Conservation (phyloP, 106 monocot species). For the Narthecium ossifragum region DNA sequence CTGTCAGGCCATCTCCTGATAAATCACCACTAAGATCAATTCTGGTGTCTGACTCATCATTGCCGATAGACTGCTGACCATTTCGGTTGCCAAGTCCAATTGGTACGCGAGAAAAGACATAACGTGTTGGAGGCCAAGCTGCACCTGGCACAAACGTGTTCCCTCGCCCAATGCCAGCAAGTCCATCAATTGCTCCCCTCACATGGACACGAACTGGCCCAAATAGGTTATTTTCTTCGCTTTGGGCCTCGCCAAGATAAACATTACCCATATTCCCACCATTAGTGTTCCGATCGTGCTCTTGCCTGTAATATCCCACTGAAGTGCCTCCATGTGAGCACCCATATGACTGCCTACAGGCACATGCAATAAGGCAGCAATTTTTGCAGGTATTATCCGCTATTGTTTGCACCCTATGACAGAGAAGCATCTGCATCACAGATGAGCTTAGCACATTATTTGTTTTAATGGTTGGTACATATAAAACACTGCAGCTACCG, state of each 20-base stretch:
- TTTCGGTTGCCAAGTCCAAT: conserved; percentile 75
- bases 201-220: conserved; percentile 73
- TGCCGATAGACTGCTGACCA: conserved; percentile 61
- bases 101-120: conserved; percentile 93
- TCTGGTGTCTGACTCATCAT: conserved; percentile 85
- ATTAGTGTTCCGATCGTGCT: conserved; percentile 46
- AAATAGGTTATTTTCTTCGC: conserved; percentile 55
- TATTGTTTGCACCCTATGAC: conserved; percentile 81
- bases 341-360: conserved; percentile 75
- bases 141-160: conserved; percentile 54
- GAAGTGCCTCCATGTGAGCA: conserved; percentile 45
- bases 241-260: conserved; percentile 67
- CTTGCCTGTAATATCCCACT: conserved; percentile 56
- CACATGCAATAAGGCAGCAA: conserved; percentile 77
- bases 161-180: conserved; percentile 94
- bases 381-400: conserved; percentile 80
- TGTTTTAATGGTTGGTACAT: not conserved
- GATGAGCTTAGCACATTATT: conserved; percentile 9
- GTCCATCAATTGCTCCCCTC: conserved; percentile 83
- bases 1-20: conserved; percentile 88
- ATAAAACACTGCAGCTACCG: not conserved
- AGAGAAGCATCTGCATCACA: conserved; percentile 81
- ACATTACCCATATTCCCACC: conserved; percentile 50
- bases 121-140: conserved; percentile 86
- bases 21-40: conserved; percentile 63